Percentiles rank a stretch among this genome's conserved stretches.
These are phyloP conservation scores for Rheum nobile DNA, from an alignment of 148 eudicot species.

Conservation along the genomic window DNA sequence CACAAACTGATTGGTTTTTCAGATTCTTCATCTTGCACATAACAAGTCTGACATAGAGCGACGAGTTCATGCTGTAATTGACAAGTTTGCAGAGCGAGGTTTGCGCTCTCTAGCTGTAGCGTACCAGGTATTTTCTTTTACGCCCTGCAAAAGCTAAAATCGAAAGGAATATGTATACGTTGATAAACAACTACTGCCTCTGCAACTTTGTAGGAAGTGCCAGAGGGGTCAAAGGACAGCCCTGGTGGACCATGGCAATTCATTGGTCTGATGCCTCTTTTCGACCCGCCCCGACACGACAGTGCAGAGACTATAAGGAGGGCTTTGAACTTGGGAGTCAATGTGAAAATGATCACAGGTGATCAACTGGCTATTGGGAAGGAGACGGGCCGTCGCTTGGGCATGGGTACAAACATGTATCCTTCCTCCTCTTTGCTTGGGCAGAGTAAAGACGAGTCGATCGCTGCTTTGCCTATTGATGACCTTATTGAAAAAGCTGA, in stretches of 20 bases:
- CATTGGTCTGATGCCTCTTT: slow-evolving; percentile 90
- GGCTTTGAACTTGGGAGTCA: slow-evolving; percentile 93
- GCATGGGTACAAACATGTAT: slow-evolving; percentile 99
- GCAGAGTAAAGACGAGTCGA: slow-evolving; percentile 88
- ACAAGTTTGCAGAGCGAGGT: slow-evolving; percentile 96
- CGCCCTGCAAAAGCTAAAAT: background rate
- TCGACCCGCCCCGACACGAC: slow-evolving; percentile 98
- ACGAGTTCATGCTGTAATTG: slow-evolving; percentile 90
- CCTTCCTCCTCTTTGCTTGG: slow-evolving; percentile 96
- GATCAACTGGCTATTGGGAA: slow-evolving; percentile 97
- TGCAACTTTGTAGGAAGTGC: slow-evolving; percentile 66
- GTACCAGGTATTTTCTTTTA: slow-evolving; percentile 53
- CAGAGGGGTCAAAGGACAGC: slow-evolving; percentile 88
- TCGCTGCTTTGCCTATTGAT: slow-evolving; percentile 81
- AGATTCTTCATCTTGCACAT: slow-evolving; percentile 84
- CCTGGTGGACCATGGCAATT: slow-evolving; percentile 98
- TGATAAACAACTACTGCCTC: background rate
- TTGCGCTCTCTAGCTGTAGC: slow-evolving; percentile 95
- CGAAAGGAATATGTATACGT: background rate
- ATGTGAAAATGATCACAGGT: slow-evolving; percentile 97
- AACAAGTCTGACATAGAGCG: slow-evolving; percentile 87
- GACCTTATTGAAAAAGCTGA: slow-evolving; percentile 98
- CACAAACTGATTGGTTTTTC: slow-evolving; percentile 11
- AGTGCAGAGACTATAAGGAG: slow-evolving; percentile 98
- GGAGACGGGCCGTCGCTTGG: slow-evolving; percentile 96